A percentile compares a stretch with the other conserved stretches of the same genome.
Evolutionary conservation across 2,329 filamentous ascomycete species (phyloP).

Genomic region (Calonectria naviculata): DNA sequence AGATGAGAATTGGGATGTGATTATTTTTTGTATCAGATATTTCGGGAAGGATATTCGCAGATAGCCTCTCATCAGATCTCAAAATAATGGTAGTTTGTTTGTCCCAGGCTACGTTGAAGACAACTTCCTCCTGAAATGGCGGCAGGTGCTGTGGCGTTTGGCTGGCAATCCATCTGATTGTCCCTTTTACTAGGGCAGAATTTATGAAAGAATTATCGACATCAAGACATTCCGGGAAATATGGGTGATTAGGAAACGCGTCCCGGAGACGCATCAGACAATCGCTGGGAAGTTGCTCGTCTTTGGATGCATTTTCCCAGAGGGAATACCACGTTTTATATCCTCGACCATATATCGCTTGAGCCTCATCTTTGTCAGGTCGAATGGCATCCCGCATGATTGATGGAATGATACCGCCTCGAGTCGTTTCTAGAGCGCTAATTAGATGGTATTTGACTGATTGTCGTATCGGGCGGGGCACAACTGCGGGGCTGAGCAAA

Average conservation of each 20-base stretch:
- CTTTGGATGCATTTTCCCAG: neutral
- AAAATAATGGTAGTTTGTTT: conserved; percentile 8
- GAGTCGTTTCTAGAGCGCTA: too few species aligned
- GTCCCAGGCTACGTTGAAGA: conserved; percentile 13
- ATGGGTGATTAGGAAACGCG: conserved; percentile 14
- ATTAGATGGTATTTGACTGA: too few species aligned
- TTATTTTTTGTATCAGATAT: conserved; percentile 4
- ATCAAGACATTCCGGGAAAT: conserved; percentile 9
- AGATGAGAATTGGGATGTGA: conserved; percentile 18
- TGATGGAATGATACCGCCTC: neutral
- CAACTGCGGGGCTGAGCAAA: too few species aligned
- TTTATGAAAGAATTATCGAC: conserved; percentile 6
- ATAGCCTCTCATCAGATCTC: conserved; percentile 1
- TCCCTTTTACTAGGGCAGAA: conserved; percentile 4
- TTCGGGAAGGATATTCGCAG: neutral
- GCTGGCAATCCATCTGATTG: conserved; percentile 13
- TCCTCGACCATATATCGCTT: conserved; percentile 3
- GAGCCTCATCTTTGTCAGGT: conserved; percentile 3
- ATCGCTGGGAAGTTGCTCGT: neutral
- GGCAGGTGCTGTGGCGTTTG: neutral
- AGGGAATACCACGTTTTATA: conserved; percentile 19
- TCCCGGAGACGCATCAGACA: conserved; percentile 1
- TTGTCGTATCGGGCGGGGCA: too few species aligned
- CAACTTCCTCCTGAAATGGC: conserved; percentile 9
- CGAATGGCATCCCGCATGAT: conserved; percentile 21